These are phyloP conservation scores for Chaetomiaceae sp. DNA, from an alignment of 2,329 filamentous ascomycete genomes.

Conservation along the genomic window DNA sequence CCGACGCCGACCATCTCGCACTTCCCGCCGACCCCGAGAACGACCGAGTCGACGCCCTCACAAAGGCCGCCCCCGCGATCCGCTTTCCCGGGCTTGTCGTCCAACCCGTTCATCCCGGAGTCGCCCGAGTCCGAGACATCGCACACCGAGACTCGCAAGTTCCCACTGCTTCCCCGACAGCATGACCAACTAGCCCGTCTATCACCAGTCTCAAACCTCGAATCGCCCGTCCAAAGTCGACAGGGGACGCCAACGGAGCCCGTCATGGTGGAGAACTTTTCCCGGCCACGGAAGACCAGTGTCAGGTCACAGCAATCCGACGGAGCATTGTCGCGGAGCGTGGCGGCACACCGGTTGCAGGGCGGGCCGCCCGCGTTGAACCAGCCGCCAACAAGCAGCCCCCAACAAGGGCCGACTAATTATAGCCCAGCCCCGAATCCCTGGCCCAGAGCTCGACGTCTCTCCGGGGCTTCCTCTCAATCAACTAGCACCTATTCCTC, in stretches of 20 bases:
- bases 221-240: slow-evolving; percentile 31
- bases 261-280: slow-evolving; percentile 52
- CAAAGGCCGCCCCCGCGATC: slow-evolving; percentile 24
- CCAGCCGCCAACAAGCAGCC: slow-evolving; percentile 25
- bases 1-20: slow-evolving; percentile 19
- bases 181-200: slow-evolving; percentile 23
- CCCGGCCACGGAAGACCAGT: slow-evolving; percentile 54
- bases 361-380: slow-evolving; percentile 19
- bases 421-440: slow-evolving; percentile 19
- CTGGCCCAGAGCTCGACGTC: slow-evolving; percentile 41
- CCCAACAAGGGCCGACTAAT: slow-evolving; percentile 17
- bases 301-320: slow-evolving; percentile 27
- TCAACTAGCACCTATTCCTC: slow-evolving; percentile 46
- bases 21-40: slow-evolving; percentile 17
- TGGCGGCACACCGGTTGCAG: slow-evolving; percentile 18
- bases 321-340: slow-evolving; percentile 18
- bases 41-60: slow-evolving; percentile 23
- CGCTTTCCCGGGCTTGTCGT: slow-evolving; percentile 31
- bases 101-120: slow-evolving; percentile 32
- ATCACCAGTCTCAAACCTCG: slow-evolving; percentile 26
- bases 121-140: slow-evolving; percentile 19
- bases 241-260: slow-evolving; percentile 28
- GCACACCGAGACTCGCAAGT: slow-evolving; percentile 20
- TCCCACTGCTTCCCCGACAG: slow-evolving; percentile 19
- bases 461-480: slow-evolving; percentile 45